phyloP scores from a whole-genome alignment of 163 green algal genomes.

The Chlorella variabilis region DNA sequence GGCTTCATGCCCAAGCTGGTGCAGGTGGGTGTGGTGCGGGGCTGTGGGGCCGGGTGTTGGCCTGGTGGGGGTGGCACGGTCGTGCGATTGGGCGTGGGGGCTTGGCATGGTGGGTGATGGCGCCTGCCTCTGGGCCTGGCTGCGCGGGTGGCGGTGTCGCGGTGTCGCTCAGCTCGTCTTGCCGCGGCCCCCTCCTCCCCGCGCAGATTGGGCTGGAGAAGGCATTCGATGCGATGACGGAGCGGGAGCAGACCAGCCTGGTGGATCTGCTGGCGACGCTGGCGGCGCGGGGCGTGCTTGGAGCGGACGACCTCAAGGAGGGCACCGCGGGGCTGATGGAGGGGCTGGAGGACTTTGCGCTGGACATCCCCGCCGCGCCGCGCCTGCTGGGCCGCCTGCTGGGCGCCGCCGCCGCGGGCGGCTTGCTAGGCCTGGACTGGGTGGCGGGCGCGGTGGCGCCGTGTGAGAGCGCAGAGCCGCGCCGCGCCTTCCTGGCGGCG shows the following conservation, averaged over 20 bases:
- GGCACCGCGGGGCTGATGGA: slow-evolving; percentile 60
- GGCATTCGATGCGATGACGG: slow-evolving; percentile 66
- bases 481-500: slow-evolving; percentile 62
- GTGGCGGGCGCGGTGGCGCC: slow-evolving; percentile 55
- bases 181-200: neutral
- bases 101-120: too few species aligned
- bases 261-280: slow-evolving; percentile 72
- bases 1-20: slow-evolving; percentile 59
- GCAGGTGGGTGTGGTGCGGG: slow-evolving; percentile 17
- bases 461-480: slow-evolving; percentile 67
- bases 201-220: slow-evolving; percentile 54
- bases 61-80: neutral
- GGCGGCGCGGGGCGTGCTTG: slow-evolving; percentile 56
- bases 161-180: too few species aligned
- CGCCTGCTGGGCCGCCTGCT: slow-evolving; percentile 72
- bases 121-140: too few species aligned
- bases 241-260: slow-evolving; percentile 63
- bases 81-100: too few species aligned
- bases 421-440: slow-evolving; percentile 47
- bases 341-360: slow-evolving; percentile 79
- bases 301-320: slow-evolving; percentile 53
- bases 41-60: neutral
- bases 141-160: too few species aligned
- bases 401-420: slow-evolving; percentile 54
- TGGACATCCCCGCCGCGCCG: slow-evolving; percentile 83